Conservation (phyloP, 306 rosid genomes). For the Bauhinia variegata region DNA sequence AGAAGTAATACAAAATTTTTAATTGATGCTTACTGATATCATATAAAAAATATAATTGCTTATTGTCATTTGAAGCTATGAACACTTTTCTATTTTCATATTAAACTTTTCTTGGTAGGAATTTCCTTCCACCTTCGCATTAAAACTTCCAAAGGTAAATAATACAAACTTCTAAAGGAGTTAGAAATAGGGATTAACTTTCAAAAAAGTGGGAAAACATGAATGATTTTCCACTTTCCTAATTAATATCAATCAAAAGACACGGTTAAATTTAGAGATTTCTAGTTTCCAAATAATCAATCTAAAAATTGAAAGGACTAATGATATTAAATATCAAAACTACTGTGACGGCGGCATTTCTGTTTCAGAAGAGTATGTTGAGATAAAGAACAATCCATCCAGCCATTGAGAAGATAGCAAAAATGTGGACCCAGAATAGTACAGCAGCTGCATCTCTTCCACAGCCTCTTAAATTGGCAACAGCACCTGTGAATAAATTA, state of each 20-base stretch:
- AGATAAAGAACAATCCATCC: conserved; percentile 80
- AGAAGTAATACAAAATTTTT: too few relatives aligned
- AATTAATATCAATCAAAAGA: not conserved
- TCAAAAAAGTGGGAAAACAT: not conserved
- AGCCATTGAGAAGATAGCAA: conserved; percentile 91
- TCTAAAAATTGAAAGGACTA: conserved; percentile 25
- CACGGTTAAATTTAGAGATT: not conserved
- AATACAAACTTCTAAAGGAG: too few relatives aligned
- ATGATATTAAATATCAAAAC: conserved; percentile 19
- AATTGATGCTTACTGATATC: too few relatives aligned
- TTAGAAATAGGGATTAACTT: not conserved
- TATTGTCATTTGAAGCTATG: too few relatives aligned
- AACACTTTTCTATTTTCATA: conserved; percentile 2
- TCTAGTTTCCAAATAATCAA: not conserved
- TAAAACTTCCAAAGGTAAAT: not conserved
- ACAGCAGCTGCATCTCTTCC: conserved; percentile 94
- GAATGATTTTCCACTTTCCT: not conserved
- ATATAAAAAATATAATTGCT: too few relatives aligned
- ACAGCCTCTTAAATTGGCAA: conserved; percentile 96
- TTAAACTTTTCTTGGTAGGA: too few relatives aligned
- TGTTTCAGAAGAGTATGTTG: conserved; percentile 68
- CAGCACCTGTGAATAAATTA: conserved; percentile 68
- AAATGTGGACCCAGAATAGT: conserved; percentile 95
- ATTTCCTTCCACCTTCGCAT: not conserved
- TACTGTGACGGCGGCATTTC: conserved; percentile 9